Base-by-base conservation (phyloP, 2,329 filamentous ascomycete genomes). In the Botrytis sinoallii region DNA sequence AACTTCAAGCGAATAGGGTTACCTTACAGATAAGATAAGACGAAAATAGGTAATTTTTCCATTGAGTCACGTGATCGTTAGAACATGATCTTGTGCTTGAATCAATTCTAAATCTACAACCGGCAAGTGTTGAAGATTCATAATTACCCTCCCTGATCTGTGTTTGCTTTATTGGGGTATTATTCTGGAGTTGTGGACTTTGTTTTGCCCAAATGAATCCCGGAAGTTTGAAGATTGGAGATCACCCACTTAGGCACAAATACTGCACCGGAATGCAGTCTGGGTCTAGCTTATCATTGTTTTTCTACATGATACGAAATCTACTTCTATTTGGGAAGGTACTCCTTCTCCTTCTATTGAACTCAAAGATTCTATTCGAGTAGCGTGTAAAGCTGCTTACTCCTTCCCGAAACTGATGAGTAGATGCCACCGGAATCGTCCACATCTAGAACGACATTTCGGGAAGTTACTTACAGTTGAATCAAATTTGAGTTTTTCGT, bases 1-100 rank as follows among this genome's bases (percentile, higher is more conserved):
- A 67, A 67, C 46, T 67, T 67, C 35, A 67, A 55, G 65, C 65
- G 65, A 67, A 38, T 12, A 42, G 18, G 18, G 38, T 18, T 20
- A 55, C 32, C 18, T 29, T 38, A 38, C 12, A 16, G 25, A 67
- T 67, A 22, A 22, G 22, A 55, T 67, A 22, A 29, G 46, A 40
- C 32, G 14, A 29, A 29, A 55, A 25, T 7, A 14, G 4, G 5
- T n/a, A 7, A 1, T n/a, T 55, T 40, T 14, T 29, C 5, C 7
- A 4, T 3, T 1, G 2, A 16, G 6, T 29, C 52, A 57, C 52
- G 52, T 57, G n/a, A 57, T 29, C 1, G 0, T 4, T 18, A 29
- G 14, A 29, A 2, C 14, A 32, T 16, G 16, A 18, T 29, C n/a
- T n/a, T 55, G 48, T 55, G 12, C 25, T 55, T 18, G 52, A 16